Percentiles rank a stretch among this genome's conserved stretches.
Conservation (phyloP, 2,329 filamentous ascomycete species). For the Acarospora socialis region DNA sequence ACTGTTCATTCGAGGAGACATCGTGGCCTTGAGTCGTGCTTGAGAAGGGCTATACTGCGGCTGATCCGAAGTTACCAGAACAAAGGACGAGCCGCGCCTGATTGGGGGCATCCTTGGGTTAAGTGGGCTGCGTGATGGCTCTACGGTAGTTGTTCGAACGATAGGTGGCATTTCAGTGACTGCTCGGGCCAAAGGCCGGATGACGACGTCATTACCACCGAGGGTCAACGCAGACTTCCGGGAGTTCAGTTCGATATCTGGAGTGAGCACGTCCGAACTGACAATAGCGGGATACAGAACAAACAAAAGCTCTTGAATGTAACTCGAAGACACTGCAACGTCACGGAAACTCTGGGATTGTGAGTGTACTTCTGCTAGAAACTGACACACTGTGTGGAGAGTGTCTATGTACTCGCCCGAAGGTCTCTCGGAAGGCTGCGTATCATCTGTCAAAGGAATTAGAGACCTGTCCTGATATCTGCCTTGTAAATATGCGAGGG, state of each 20-base stretch:
- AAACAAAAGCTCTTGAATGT: constrained; percentile 62
- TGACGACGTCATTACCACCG: constrained; percentile 71
- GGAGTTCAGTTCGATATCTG: constrained; percentile 77
- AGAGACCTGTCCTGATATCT: too few species aligned
- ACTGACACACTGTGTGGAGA: constrained; percentile 62
- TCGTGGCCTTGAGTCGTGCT: constrained; percentile 48
- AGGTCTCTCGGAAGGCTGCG: constrained; percentile 21
- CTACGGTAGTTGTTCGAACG: constrained; percentile 55
- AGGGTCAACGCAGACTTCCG: constrained; percentile 69
- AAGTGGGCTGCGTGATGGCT: constrained; percentile 36
- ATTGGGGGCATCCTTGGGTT: constrained; percentile 51
- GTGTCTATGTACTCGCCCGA: constrained; percentile 47
- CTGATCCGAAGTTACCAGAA: constrained; percentile 64
- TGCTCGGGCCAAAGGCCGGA: constrained; percentile 56
- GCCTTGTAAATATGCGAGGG: background rate
- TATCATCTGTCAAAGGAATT: constrained; percentile 18
- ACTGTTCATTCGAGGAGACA: constrained; percentile 43
- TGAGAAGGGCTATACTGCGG: constrained; percentile 43
- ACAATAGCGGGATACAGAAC: constrained; percentile 81
- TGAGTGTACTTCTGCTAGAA: constrained; percentile 64
- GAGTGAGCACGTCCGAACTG: constrained; percentile 66
- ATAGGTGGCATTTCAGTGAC: constrained; percentile 45
- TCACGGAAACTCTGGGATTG: constrained; percentile 67
- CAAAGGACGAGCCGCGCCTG: constrained; percentile 76
- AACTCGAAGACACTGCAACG: constrained; percentile 66